Conservation (phyloP, 257 asterid genomes). For the Euphrasia confusa region DNA sequence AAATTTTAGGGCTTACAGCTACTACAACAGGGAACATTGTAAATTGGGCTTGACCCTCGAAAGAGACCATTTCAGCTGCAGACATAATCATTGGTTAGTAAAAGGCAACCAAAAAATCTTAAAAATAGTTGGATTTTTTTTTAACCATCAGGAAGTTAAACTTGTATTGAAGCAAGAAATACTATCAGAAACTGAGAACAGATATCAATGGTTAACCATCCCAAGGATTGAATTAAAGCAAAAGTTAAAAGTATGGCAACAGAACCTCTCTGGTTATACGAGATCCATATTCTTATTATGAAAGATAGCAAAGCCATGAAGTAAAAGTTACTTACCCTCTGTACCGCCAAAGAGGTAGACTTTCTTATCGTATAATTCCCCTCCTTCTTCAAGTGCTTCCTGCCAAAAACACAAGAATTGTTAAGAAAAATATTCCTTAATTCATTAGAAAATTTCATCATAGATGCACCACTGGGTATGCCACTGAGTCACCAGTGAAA, state of each 20-base stretch:
- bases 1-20: conserved; percentile 50
- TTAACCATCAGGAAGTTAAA: neutral
- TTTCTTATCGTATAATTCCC: conserved; percentile 53
- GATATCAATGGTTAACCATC: conserved; percentile 8
- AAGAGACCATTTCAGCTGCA: conserved; percentile 64
- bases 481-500: conserved; percentile 5
- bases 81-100: conserved; percentile 14
- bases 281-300: neutral
- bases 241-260: neutral
- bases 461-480: neutral
- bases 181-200: neutral
- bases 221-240: neutral
- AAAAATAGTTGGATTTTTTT: neutral
- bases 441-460: neutral
- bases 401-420: conserved; percentile 30
- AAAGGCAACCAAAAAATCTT: conserved; percentile 2
- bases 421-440: conserved; percentile 17
- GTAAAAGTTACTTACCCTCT: conserved; percentile 63
- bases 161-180: too few relatives aligned
- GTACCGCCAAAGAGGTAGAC: conserved; percentile 90
- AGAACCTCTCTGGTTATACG: neutral
- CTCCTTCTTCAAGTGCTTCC: conserved; percentile 95
- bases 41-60: conserved; percentile 48
- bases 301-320: neutral
- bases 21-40: conserved; percentile 68